Percentiles rank a stretch among this genome's conserved stretches.
These are phyloP conservation scores for Rhizomucor pusillus DNA, from an alignment of 371 early-diverging fungal species.

Conservation along the genomic window DNA sequence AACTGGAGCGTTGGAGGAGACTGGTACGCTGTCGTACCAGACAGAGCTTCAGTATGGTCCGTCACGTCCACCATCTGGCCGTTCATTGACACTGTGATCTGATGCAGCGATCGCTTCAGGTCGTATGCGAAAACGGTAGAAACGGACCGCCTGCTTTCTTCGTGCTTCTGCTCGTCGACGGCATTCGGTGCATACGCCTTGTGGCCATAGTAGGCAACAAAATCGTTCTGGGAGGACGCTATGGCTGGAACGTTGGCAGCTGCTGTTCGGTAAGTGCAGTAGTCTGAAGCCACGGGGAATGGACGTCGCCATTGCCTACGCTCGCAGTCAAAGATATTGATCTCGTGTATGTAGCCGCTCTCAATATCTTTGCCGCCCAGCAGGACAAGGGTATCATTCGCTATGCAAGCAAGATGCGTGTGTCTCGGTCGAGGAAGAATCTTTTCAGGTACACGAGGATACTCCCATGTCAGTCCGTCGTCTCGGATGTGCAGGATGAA, in stretches of 20 bases:
- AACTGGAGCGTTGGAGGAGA: constrained; percentile 74
- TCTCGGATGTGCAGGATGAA: constrained; percentile 48
- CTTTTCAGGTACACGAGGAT: constrained; percentile 35
- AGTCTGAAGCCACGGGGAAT: constrained; percentile 54
- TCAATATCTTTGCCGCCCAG: constrained; percentile 73
- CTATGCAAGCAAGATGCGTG: constrained; percentile 62
- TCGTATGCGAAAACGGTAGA: constrained; percentile 51
- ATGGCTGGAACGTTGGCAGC: constrained; percentile 45
- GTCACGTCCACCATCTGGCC: constrained; percentile 35
- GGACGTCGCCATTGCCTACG: constrained; percentile 54
- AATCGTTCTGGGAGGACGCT: constrained; percentile 6
- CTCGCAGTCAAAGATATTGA: constrained; percentile 60
- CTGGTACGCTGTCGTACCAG: constrained; percentile 29
- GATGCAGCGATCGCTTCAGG: constrained; percentile 61
- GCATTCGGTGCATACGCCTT: background rate
- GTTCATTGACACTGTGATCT: constrained; percentile 38
- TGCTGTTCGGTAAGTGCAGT: constrained; percentile 73
- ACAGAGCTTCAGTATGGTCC: constrained; percentile 32
- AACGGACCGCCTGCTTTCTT: background rate
- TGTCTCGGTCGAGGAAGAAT: constrained; percentile 48
- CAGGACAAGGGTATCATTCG: constrained; percentile 53
- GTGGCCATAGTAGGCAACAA: constrained; percentile 13
- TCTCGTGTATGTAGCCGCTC: constrained; percentile 65
- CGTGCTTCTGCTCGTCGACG: constrained; percentile 1
- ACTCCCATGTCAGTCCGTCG: constrained; percentile 44